A percentile compares a stretch with the other conserved stretches of the same genome.
These are phyloP conservation scores for Oxytropis ochrocephala DNA, from an alignment of 306 rosid species.

Conservation along the genomic window DNA sequence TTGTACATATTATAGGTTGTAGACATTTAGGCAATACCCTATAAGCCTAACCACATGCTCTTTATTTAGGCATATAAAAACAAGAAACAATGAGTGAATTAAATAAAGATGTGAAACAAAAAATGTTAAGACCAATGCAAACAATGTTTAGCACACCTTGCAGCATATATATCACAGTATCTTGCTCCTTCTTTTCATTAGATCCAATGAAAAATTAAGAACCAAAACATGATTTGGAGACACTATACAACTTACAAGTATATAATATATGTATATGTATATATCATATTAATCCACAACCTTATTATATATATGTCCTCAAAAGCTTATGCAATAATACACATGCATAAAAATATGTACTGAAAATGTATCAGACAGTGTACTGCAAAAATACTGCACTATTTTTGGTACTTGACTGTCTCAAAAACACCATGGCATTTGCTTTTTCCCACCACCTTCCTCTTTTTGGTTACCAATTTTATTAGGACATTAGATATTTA, in stretches of 20 bases:
- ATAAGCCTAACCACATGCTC: background rate
- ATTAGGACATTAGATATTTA: constrained; percentile 2
- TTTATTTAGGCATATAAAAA: background rate
- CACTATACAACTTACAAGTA: background rate
- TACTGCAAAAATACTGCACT: constrained; percentile 22
- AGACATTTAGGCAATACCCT: background rate
- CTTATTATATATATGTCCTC: background rate
- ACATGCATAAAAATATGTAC: constrained; percentile 10
- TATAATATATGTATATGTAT: background rate
- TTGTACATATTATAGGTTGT: background rate
- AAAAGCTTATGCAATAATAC: constrained; percentile 12
- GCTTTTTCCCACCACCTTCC: background rate
- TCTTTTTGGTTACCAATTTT: background rate
- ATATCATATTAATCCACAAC: background rate
- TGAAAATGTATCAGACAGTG: constrained; percentile 15
- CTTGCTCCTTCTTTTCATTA: background rate
- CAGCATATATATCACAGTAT: background rate
- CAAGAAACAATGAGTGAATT: background rate
- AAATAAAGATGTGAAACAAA: background rate
- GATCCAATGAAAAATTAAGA: background rate
- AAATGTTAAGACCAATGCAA: background rate
- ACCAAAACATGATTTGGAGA: constrained; percentile 12
- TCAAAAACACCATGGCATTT: constrained; percentile 7
- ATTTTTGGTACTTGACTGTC: constrained; percentile 14
- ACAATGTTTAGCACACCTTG: background rate